Conservation (phyloP, 2,329 filamentous ascomycete genomes). For the Alternaria incomplexa region DNA sequence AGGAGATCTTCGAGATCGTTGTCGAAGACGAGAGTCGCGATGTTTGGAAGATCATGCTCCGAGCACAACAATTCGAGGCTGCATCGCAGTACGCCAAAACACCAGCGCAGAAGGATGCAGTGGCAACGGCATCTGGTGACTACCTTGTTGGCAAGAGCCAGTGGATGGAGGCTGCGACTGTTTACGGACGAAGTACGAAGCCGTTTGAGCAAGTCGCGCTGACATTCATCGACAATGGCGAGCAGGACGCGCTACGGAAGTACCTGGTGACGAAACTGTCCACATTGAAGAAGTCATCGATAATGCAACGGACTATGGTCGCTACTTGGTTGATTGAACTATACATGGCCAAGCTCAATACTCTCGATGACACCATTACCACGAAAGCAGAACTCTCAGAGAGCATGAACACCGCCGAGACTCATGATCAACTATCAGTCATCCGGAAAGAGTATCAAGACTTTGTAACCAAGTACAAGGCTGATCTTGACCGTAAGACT, state of each 20-base stretch:
- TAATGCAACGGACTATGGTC: constrained; percentile 96
- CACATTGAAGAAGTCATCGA: constrained; percentile 78
- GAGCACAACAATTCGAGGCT: constrained; percentile 84
- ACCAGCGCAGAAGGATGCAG: constrained; percentile 81
- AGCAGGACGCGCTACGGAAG: constrained; percentile 87
- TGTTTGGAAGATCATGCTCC: constrained; percentile 92
- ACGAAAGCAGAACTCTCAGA: constrained; percentile 84
- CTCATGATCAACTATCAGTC: constrained; percentile 71
- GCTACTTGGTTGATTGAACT: constrained; percentile 94
- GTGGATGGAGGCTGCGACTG: constrained; percentile 82
- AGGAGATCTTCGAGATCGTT: constrained; percentile 93
- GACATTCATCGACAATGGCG: constrained; percentile 84
- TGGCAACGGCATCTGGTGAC: constrained; percentile 91
- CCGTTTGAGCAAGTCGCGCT: constrained; percentile 95
- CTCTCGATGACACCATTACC: constrained; percentile 90
- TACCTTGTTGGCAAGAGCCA: constrained; percentile 81
- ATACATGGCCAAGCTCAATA: constrained; percentile 96
- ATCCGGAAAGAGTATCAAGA: constrained; percentile 84
- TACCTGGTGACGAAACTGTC: constrained; percentile 86
- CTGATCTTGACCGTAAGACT: constrained; percentile 87
- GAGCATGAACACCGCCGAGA: constrained; percentile 72
- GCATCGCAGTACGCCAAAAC: constrained; percentile 86
- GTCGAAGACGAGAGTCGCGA: constrained; percentile 89
- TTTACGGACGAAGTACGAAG: constrained; percentile 96
- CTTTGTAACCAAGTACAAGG: constrained; percentile 83